Base-by-base conservation (phyloP, 306 rosid genomes). In the Trifolium pratense region DNA sequence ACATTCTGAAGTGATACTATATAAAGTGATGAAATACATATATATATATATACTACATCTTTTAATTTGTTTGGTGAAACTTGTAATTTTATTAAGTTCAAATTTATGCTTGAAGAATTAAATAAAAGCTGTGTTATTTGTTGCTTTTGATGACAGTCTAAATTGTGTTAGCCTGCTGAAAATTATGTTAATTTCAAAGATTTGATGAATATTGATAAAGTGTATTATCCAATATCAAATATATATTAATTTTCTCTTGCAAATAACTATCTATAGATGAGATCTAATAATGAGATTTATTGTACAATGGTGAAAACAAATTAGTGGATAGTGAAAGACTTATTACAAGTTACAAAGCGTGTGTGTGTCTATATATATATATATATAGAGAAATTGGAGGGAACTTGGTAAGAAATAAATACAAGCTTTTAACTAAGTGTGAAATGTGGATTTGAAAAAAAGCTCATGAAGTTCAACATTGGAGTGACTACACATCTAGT, bases 1-100 rank as follows among this genome's bases (percentile, higher is more conserved):
- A 94, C 70, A 74, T 91, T 32, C 76, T 89, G 45, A 89, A 88
- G 86, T 91, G 84, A 91, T 13, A 18, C 6, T 18, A 48, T 45
- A 66, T 42, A 55, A n/a, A 51, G 18, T 39, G 3, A 66, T 53
- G 31, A 53, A 18, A 68, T 14, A 8, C 21, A 62, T 52, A 77
- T 49, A 73, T 40, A 46, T n/a, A 25, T 46, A 46, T 15, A 46
- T 15, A 5, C 9, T 49, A 49, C 55, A 51, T 9, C 6, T 49
- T 74, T 29, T 39, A 14, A 65, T 53, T 21, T 57, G 57, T 14
- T 72, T 51, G 61, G 61, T 64, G 78, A 56, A 78, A 46, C 55
- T 53, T 13, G 43, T 78, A 36, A 34, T 26, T 20, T 67, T 14
- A 26, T 64, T 26, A 9, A 39, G 78, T 39, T 66, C 63, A 40